Base-by-base conservation (phyloP, 2,329 filamentous ascomycete genomes). In the Bisporella sp. region DNA sequence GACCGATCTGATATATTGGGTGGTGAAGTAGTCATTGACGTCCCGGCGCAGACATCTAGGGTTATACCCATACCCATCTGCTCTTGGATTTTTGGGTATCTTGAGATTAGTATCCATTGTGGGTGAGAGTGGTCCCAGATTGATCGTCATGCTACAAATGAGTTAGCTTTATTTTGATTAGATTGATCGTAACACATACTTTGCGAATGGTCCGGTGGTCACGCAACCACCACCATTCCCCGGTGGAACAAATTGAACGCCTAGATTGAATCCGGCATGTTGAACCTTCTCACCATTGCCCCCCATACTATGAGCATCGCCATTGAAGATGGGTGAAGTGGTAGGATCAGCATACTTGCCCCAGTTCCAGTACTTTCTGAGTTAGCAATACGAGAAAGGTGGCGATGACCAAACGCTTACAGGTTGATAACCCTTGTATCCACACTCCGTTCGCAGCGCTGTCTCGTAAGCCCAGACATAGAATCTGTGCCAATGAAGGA, bases 211-310 rank as follows among this genome's bases (percentile, higher is more conserved):
- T 2, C 73, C 73, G 2, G 65, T 68, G 8, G 62, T 67, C 3
- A 82, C 68, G 57, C 76, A 81, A 1, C 77, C 78, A 40, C 78
- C 77, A 9, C 78, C 78, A 1, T 69, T 69, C 21, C 75, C 78
- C 1, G 71, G 70, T 0, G 72, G 73, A 50, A 62, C 52, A 55
- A 67, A 45, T 21, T 52, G 49, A 11, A 54, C 48, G 2, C 48
- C 51, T 21, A 35, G 39, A 28, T 49, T 21, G 7, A 9, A 6
- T 4, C 33, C 32, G 2, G 33, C 37, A 40, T 63, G 53, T 5
- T 56, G 49, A 7, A 58, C 54, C 40, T 61, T 65, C 1, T 47
- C 64, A n/a, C 76, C 75, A 52, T 78, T 71, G 31, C 74, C 74
- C 28, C 69, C 69, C 67, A 78, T 63, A 48, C 69, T 72, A 41